Base-by-base conservation (phyloP, 2,329 filamentous ascomycete species). In the Colletotrichum limetticola region DNA sequence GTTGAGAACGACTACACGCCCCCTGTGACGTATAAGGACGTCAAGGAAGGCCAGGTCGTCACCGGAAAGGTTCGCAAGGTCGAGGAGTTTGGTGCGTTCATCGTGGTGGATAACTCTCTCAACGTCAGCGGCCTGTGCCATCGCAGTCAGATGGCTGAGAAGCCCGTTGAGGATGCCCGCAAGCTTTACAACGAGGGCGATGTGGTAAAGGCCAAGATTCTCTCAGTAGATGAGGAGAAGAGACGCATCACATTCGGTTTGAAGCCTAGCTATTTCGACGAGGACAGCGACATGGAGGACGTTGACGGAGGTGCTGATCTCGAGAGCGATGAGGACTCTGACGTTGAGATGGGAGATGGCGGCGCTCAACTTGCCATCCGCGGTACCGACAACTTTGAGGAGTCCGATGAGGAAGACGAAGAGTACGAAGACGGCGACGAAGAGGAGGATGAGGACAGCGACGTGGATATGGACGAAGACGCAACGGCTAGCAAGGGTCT, bases 41-140 rank as follows among this genome's bases (percentile, higher is more conserved):
- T 98, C 69, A 91, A 93, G 79, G 85, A 89, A 74, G 95, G 95
- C 7, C 94, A 97, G 82, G 85, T 95, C 37, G 89, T 99, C 42
- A 97, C 94, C 14, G 97, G 95, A 61, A 97, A 94, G 80, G 91
- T 99, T 68, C 92, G 95, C 78, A 98, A 97, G 83, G 95, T 98
- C 2, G 94, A 97, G 79, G 94, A 98, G 37, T 99, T 95, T 80
- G 97, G 97, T 76, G 96, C 96, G 5, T 99, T 99, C 81, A 93
- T 99, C 77, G 90, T 97, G 56, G 86, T 99, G 24, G 95, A 98
- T 81, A 91, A 93, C 73, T 97, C 95, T 5, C 88, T 90, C 68
- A 97, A 97, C 77, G 91, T 99, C 74, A 97, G 96, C 77, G 97
- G 97, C 74, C 88, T 99, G 11, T 98, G 96, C 81, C 97, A 99